Conservation (phyloP, 345 rosid species). For the Aethionema arabicum region DNA sequence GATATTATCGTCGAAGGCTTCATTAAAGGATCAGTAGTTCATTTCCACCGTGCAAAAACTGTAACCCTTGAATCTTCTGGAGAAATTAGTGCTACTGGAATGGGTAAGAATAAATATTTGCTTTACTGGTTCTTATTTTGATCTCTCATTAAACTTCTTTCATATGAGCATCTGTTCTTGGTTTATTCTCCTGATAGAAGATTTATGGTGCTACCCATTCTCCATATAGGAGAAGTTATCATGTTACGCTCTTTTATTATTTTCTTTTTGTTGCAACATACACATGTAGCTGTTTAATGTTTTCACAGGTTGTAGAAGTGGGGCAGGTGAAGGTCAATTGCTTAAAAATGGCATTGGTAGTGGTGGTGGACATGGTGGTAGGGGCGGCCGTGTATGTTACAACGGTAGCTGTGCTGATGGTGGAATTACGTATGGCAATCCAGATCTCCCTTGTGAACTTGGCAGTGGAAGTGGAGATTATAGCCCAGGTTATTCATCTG, state of each 20-base stretch:
- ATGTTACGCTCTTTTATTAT: constrained; percentile 11
- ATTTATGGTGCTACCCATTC: constrained; percentile 27
- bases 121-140: constrained; percentile 31
- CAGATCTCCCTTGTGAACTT: constrained; percentile 90
- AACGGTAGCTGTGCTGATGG: constrained; percentile 62
- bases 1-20: constrained; percentile 84
- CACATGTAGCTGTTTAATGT: constrained; percentile 23
- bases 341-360: constrained; percentile 73
- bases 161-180: constrained; percentile 22
- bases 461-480: constrained; percentile 99
- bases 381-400: constrained; percentile 80
- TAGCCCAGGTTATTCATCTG: constrained; percentile 53
- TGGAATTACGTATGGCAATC: constrained; percentile 84
- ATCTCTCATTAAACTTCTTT: constrained; percentile 25
- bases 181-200: constrained; percentile 22
- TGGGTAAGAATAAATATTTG: constrained; percentile 55
- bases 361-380: constrained; percentile 99
- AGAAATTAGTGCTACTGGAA: constrained; percentile 78
- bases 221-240: constrained; percentile 23
- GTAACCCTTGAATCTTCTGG: constrained; percentile 76
- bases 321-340: constrained; percentile 77
- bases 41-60: constrained; percentile 94
- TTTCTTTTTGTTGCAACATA: constrained; percentile 18
- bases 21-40: constrained; percentile 90
- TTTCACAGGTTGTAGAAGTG: constrained; percentile 88